Evolutionary conservation across 306 rosid genomes (phyloP), one percentile per base, ranked within the genome.

Genomic region (Vicia faba): DNA sequence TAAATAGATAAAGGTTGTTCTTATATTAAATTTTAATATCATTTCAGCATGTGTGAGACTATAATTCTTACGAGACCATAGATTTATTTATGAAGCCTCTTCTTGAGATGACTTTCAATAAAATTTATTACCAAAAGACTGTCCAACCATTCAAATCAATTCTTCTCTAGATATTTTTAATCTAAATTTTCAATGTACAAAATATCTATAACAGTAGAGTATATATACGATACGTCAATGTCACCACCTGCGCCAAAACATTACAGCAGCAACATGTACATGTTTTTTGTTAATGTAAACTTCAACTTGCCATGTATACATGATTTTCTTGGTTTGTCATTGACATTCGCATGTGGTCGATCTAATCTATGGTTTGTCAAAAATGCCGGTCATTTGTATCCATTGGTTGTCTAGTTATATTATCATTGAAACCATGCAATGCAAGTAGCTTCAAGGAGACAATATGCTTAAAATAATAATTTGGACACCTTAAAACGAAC

Each of bases 401-500:
- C 14, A 11, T 8, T 41, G 15, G 2, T 40, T 12, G 12, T 12
- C 16, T 4, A 5, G 48, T 43, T 43, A 43, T 43, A 43, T 43
- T 43, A 43, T n/a, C 48, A 43, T 43, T 13, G 48, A 13, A 43
- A 13, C 4, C 48, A 43, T 43, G 48, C 48, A 43, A 13, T 43
- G 15, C 15, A 12, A 43, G 7, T 3, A 43, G 14, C 48, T 43
- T 13, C 7, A 43, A 43, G 16, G 14, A 13, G 16, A 43, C 48
- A 13, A 14, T 43, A 13, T 43, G 15, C 15, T 31, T 31, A 31
- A 31, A 29, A 29, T 7, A 29, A 29, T 11, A 41, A 41, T 1
- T 1, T 2, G 1, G 2, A 1, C 2, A 1, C 2, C 25, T 23
- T n/a, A n/a, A n/a, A n/a, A n/a, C n/a, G n/a, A n/a, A n/a, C n/a